Conservation (phyloP, 1,139 yeast genomes). For the Magnusiomyces clavatus region DNA sequence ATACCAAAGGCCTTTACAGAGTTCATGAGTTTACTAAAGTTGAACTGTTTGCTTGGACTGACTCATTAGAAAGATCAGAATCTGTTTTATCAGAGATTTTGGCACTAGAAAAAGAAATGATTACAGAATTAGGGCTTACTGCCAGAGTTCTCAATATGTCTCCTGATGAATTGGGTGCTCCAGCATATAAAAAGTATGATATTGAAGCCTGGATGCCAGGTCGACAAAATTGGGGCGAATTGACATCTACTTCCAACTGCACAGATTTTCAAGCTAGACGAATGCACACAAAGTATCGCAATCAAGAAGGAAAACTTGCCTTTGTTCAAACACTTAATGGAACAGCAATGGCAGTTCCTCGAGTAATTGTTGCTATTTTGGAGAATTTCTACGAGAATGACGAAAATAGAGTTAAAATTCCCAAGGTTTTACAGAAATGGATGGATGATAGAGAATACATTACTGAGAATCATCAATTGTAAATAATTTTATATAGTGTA, state of each 20-base stretch:
- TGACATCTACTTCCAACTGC: constrained; percentile 87
- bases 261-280: constrained; percentile 87
- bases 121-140: constrained; percentile 60
- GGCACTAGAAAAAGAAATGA: constrained; percentile 55
- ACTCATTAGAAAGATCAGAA: constrained; percentile 35
- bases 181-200: constrained; percentile 87
- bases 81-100: constrained; percentile 53
- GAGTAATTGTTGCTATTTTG: constrained; percentile 78
- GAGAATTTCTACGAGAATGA: constrained; percentile 72
- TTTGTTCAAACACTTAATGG: constrained; percentile 87
- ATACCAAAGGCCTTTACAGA: constrained; percentile 84
- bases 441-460: constrained; percentile 31
- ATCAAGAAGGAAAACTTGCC: constrained; percentile 31
- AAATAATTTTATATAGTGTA: neutral
- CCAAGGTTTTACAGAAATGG: constrained; percentile 48
- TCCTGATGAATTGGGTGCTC: constrained; percentile 82
- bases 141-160: constrained; percentile 90
- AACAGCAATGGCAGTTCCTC: constrained; percentile 92
- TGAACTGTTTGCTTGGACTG: constrained; percentile 75
- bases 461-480: neutral
- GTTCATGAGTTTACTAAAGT: constrained; percentile 98
- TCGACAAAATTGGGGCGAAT: constrained; percentile 86
- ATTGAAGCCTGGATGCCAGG: constrained; percentile 99
- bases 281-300: constrained; percentile 51
- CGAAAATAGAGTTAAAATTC: constrained; percentile 51